Evolutionary conservation across 75 land plant species (phyloP), one percentile per base, ranked within the genome.

Genomic region (Picea sitchensis): DNA sequence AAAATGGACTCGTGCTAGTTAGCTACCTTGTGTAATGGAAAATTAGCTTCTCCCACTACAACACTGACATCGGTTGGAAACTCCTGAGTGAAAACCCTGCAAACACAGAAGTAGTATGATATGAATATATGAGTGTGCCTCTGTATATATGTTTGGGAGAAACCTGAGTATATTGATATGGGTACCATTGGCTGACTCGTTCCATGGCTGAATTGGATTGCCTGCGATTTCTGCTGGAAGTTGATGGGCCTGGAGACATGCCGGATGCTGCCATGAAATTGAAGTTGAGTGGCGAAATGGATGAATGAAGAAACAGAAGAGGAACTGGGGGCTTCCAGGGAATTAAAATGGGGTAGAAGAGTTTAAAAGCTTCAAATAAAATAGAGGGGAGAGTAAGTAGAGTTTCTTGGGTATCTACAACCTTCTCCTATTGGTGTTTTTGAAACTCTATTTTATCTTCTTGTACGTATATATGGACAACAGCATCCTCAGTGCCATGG

Each of bases 11-110:
- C 44, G 44, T 51, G 11, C 56, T 51, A 8, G 56, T 51, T 9
- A 51, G 56, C 56, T 81, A 96, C 98, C 92, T 96, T 96, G 81
- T 96, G 99, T 58, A 96, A 89, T 47, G 89, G 78, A 65, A 94
- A 96, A 58, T 47, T 89, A 1, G 89, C 79, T 61, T 84, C 89
- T 14, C 95, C 97, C 14, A 91, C 91, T 47, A 60, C 84, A 3
- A 96, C 91, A 15, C 84, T 86, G 47, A 96, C 67, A 80, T 96
- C 99, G 8, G 93, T 89, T 1, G 99, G 99, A 26, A 96, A 86
- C 11, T 89, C 99, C 57, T 92, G 85, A 23, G 89, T 86, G 73
- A 86, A 84, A 34, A 86, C 82, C 92, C 94, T 90, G 82, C 23
- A 57, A 61, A 61, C 4, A 17, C 8, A 77, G 56, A 47, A 73